These are phyloP conservation scores for Penicillium sp. DNA, from an alignment of 2,329 filamentous ascomycete species.

Conservation along the genomic window DNA sequence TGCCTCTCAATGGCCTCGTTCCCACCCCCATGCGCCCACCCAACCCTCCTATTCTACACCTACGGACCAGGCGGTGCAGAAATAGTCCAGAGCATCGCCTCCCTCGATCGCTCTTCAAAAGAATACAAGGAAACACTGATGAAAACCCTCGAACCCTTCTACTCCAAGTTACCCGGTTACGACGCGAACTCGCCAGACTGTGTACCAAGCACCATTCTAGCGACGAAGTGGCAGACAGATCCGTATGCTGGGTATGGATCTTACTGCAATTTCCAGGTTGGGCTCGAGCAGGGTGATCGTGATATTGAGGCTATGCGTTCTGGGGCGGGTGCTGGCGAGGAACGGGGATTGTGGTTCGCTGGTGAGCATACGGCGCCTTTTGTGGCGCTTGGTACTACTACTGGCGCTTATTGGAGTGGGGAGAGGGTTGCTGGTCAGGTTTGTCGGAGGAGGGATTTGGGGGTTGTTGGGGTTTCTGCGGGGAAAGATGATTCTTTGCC, in stretches of 20 bases:
- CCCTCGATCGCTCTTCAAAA: conserved; percentile 38
- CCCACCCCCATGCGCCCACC: conserved; percentile 60
- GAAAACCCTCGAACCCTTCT: conserved; percentile 76
- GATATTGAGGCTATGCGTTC: conserved; percentile 65
- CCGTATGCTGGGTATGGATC: conserved; percentile 77
- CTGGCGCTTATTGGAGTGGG: conserved; percentile 90
- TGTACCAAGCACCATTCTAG: conserved; percentile 62
- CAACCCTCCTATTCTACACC: conserved; percentile 77
- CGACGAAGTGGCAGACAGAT: conserved; percentile 78
- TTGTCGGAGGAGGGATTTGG: conserved; percentile 30
- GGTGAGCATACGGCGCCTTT: conserved; percentile 92
- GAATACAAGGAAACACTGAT: conserved; percentile 58
- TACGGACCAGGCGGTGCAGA: conserved; percentile 46
- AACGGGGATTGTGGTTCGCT: conserved; percentile 76
- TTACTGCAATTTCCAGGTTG: conserved; percentile 83
- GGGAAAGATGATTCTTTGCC: conserved; percentile 36
- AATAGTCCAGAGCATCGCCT: conserved; percentile 37
- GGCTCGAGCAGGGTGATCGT: conserved; percentile 66
- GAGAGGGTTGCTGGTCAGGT: conserved; percentile 69
- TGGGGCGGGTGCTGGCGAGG: conserved; percentile 50
- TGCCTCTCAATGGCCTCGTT: conserved; percentile 74
- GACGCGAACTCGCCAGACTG: conserved; percentile 56
- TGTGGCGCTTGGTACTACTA: conserved; percentile 82
- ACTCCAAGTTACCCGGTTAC: conserved; percentile 72
- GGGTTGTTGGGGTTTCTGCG: conserved; percentile 20